Conservation (phyloP, 176 grass and related monocot genomes). For the Eleusine indica region DNA sequence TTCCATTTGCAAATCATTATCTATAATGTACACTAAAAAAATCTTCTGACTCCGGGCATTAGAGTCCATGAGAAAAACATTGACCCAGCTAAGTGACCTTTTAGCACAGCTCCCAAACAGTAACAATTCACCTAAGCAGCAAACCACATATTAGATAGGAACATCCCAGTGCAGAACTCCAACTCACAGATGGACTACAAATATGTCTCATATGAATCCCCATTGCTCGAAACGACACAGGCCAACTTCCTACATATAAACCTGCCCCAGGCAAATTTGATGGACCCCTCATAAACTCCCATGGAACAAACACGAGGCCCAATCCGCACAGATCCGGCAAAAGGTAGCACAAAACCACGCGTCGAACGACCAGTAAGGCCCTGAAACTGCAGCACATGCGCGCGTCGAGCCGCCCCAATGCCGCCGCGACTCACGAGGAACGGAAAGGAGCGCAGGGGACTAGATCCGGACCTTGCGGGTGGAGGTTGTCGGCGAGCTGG, state of each 20-base stretch:
- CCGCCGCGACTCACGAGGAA: not conserved
- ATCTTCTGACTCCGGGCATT: not conserved
- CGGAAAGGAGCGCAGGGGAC: not conserved
- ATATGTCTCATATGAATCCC: not conserved
- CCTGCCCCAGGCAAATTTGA: not conserved
- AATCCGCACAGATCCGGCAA: not conserved
- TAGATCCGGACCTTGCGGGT: slow-evolving; percentile 87
- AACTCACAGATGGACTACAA: not conserved
- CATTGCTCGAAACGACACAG: not conserved
- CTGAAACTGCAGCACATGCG: not conserved
- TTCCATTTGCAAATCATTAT: not conserved
- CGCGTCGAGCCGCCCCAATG: slow-evolving; percentile 13
- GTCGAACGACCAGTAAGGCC: not conserved
- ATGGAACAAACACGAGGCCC: not conserved
- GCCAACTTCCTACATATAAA: slow-evolving; percentile 2
- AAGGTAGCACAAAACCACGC: not conserved
- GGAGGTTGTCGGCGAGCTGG: slow-evolving; percentile 79
- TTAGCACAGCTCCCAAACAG: too few relatives aligned
- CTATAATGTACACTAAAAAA: not conserved
- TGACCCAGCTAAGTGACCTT: not conserved
- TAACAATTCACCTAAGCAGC: too few relatives aligned
- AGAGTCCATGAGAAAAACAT: not conserved
- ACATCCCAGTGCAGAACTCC: not conserved
- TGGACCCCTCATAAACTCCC: not conserved
- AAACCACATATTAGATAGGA: not conserved